phyloP scores from a whole-genome alignment of 176 grass and related monocot species.

The Eremochloa ophiuroides region DNA sequence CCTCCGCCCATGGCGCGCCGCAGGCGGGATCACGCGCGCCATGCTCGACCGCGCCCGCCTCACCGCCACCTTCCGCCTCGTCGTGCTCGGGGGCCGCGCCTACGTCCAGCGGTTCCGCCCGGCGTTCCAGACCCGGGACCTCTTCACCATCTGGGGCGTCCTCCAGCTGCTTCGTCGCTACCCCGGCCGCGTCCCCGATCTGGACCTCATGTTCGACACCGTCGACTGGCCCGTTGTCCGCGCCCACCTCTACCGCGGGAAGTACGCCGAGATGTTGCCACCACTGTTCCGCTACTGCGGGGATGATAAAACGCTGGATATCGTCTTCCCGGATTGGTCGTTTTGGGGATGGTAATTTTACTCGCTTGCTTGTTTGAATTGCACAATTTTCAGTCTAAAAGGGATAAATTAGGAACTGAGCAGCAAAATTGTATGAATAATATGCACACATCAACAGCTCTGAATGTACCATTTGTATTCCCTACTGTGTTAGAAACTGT shows the following conservation, averaged over 20 bases:
- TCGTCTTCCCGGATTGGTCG: conserved; percentile 91
- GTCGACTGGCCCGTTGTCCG: conserved; percentile 73
- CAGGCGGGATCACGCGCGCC: conserved; percentile 59
- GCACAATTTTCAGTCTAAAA: neutral
- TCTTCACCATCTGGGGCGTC: conserved; percentile 88
- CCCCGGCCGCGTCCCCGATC: conserved; percentile 68
- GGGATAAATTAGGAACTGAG: neutral
- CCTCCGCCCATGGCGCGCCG: conserved; percentile 68
- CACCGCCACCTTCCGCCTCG: conserved; percentile 69
- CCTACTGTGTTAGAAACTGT: neutral
- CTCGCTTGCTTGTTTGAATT: neutral
- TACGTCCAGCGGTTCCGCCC: conserved; percentile 49
- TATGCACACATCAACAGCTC: neutral
- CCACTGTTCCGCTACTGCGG: conserved; percentile 77
- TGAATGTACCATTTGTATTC: neutral
- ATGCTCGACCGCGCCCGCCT: conserved; percentile 50
- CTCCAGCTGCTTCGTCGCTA: conserved; percentile 84
- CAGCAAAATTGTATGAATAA: neutral
- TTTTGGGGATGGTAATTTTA: conserved; percentile 95
- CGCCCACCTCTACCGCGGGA: conserved; percentile 24
- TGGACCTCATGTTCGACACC: conserved; percentile 96
- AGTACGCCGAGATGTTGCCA: conserved; percentile 38
- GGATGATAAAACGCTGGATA: conserved; percentile 62
- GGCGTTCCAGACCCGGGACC: conserved; percentile 67
- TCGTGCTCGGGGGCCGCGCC: conserved; percentile 46